Evolutionary conservation across 1,139 yeast genomes (phyloP).

Genomic region (Sugiyamaella paludigena): DNA sequence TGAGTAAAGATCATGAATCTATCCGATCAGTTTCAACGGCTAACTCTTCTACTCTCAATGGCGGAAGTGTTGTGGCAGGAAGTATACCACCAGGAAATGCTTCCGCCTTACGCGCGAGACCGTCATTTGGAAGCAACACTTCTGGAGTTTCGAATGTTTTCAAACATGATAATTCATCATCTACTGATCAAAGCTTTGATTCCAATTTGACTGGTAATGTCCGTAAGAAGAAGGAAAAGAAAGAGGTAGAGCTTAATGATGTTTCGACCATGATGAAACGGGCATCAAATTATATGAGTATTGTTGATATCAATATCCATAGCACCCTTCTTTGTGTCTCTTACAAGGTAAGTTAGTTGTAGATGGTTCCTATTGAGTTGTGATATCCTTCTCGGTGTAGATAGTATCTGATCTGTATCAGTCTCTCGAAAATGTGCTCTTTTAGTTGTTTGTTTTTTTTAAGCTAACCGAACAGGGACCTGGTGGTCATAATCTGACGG

Average conservation of each 20-base stretch:
- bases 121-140: constrained; percentile 12
- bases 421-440: constrained; percentile 3
- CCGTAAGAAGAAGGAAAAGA: constrained; percentile 15
- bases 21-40: constrained; percentile 16
- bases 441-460: too few species aligned
- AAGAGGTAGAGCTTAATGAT: constrained; percentile 41
- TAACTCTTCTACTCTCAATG: constrained; percentile 5
- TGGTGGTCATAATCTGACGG: constrained; percentile 61
- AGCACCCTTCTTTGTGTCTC: constrained; percentile 60
- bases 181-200: constrained; percentile 7
- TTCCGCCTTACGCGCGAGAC: constrained; percentile 4
- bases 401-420: not conserved
- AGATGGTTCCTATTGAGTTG: not conserved
- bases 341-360: constrained; percentile 45
- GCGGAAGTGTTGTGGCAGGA: not conserved
- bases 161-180: constrained; percentile 14
- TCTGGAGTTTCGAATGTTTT: constrained; percentile 7
- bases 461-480: constrained; percentile 48
- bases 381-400: not conserved
- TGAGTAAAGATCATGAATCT: constrained; percentile 15
- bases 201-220: not conserved
- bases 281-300: constrained; percentile 64
- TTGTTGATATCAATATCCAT: constrained; percentile 56
- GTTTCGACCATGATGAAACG: constrained; percentile 59
- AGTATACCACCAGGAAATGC: not conserved